Conservation (phyloP, 2,329 filamentous ascomycete species). For the Trichoderma arundinaceum region DNA sequence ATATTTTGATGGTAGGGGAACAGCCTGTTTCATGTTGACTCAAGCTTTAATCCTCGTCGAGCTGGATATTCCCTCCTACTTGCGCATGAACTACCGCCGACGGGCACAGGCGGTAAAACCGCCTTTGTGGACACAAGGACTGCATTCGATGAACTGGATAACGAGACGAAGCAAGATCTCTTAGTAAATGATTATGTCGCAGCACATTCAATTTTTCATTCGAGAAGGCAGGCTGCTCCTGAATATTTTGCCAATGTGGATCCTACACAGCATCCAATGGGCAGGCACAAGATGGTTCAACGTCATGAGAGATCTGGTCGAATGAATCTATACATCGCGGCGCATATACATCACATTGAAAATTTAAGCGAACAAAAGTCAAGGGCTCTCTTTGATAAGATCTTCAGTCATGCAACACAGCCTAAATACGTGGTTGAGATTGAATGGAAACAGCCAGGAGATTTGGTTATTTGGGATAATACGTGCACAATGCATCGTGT, state of each 20-base stretch:
- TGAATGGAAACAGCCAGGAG: constrained; percentile 11
- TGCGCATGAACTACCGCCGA: constrained; percentile 56
- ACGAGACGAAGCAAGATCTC: constrained; percentile 41
- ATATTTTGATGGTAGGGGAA: constrained; percentile 47
- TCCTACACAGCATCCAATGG: constrained; percentile 46
- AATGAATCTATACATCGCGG: constrained; percentile 59
- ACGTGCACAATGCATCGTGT: constrained; percentile 61
- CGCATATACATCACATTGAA: constrained; percentile 57
- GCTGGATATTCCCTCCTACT: constrained; percentile 58
- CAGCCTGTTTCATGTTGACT: constrained; percentile 60
- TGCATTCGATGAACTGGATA: constrained; percentile 55
- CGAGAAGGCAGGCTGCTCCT: constrained; percentile 57
- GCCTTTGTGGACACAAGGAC: constrained; percentile 60
- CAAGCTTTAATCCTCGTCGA: constrained; percentile 60
- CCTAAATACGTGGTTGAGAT: constrained; percentile 51
- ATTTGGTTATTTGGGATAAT: constrained; percentile 63
- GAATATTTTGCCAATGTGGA: constrained; percentile 55
- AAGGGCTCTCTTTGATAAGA: constrained; percentile 44
- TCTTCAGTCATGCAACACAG: constrained; percentile 56
- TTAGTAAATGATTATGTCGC: constrained; percentile 52
- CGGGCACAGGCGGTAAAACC: constrained; percentile 55
- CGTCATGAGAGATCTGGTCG: constrained; percentile 57
- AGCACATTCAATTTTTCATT: constrained; percentile 58
- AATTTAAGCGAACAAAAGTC: constrained; percentile 50
- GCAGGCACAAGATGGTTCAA: constrained; percentile 57